Conservation (phyloP, 495 filamentous ascomycete genomes). For the Pseudoneurospora amorphoporcata region DNA sequence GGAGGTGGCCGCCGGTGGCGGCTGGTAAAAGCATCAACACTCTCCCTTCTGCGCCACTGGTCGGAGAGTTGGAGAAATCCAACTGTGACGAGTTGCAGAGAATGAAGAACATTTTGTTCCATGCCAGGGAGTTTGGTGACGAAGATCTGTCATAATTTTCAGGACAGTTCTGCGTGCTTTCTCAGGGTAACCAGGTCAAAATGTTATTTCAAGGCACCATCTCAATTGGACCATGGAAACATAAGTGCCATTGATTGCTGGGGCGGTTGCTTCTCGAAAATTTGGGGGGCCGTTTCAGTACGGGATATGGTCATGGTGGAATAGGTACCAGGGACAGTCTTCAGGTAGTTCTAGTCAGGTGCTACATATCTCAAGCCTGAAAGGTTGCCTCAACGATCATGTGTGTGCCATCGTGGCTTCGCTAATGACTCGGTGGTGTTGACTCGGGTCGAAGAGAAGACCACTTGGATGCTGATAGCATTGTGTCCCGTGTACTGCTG, state of each 20-base stretch:
- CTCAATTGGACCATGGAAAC: background rate
- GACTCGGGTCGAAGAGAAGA: background rate
- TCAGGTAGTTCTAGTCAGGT: background rate
- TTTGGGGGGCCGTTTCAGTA: background rate
- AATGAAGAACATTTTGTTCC: background rate
- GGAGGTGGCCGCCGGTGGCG: background rate
- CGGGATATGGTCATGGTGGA: background rate
- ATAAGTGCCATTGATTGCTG: background rate
- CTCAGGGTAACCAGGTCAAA: background rate
- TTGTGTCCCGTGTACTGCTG: too few relatives aligned
- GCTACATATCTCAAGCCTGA: background rate
- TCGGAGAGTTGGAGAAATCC: background rate
- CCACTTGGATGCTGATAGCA: too few relatives aligned
- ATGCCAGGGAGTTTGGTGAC: background rate
- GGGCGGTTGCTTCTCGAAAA: background rate
- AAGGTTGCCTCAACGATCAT: background rate
- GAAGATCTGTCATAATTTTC: background rate
- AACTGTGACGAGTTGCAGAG: background rate
- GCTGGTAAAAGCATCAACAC: slow-evolving; percentile 7
- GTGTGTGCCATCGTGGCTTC: background rate
- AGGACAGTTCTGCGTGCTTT: background rate
- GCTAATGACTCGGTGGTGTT: background rate
- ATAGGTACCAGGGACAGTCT: background rate
- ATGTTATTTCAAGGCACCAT: background rate
- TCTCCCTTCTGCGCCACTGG: background rate